Percentiles rank a stretch among this genome's conserved stretches.
These are phyloP conservation scores for Aspergillus clavatus DNA, from an alignment of 2,329 filamentous ascomycete genomes.

Conservation along the genomic window DNA sequence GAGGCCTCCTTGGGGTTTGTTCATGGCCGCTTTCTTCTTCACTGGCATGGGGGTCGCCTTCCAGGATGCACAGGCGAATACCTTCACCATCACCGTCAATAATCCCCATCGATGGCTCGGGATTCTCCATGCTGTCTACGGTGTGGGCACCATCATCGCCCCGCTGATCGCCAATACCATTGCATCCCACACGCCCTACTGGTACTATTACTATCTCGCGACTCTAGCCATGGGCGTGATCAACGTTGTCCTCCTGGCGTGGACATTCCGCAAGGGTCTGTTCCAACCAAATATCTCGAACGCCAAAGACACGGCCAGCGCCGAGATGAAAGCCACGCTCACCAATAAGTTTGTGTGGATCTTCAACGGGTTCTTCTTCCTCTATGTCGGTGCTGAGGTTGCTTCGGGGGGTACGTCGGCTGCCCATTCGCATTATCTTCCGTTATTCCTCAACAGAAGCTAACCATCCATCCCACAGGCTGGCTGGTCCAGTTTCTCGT, in stretches of 20 bases:
- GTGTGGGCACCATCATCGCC: conserved; percentile 17
- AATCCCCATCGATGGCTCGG: conserved; percentile 22
- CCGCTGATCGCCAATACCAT: conserved; percentile 22
- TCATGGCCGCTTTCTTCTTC: conserved; percentile 21
- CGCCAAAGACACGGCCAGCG: conserved; percentile 16
- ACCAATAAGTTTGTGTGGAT: conserved; percentile 19
- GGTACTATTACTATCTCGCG: conserved; percentile 22
- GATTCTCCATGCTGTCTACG: conserved; percentile 21
- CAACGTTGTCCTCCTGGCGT: conserved; percentile 12
- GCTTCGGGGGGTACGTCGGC: conserved; percentile 17
- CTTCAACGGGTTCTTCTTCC: conserved; percentile 22
- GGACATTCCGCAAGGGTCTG: conserved; percentile 18
- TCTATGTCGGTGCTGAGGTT: conserved; percentile 22
- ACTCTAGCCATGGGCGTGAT: conserved; percentile 12
- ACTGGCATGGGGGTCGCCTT: conserved; percentile 19
- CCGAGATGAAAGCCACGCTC: conserved; percentile 17
- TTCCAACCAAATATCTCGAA: conserved; percentile 18
- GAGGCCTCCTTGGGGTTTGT: conserved; percentile 18
- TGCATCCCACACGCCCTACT: conserved; percentile 16
- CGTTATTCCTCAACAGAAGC: neutral
- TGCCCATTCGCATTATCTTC: neutral
- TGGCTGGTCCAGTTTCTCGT: conserved; percentile 24
- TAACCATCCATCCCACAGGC: conserved; percentile 5
- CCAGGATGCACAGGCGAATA: conserved; percentile 21
- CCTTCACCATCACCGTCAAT: conserved; percentile 19